These are phyloP conservation scores for Vigna reflexopilosa DNA, from an alignment of 306 rosid genomes.

Conservation along the genomic window DNA sequence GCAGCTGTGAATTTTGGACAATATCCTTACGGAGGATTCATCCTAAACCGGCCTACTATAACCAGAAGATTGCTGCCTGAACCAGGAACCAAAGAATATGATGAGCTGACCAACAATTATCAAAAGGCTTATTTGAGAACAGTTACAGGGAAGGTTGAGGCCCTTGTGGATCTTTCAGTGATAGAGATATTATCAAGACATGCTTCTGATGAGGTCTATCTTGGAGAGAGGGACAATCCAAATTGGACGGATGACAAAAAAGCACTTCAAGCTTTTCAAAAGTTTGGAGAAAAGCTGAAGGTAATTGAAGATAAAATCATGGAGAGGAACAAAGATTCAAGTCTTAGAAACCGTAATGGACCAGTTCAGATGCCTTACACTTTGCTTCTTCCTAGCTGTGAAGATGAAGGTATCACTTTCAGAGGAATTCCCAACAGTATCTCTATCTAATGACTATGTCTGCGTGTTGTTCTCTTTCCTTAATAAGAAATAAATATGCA, in stretches of 20 bases:
- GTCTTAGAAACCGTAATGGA: conserved; percentile 53
- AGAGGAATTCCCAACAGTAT: conserved; percentile 81
- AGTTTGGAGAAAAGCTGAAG: conserved; percentile 26
- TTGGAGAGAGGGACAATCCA: conserved; percentile 49
- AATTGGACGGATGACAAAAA: conserved; percentile 39
- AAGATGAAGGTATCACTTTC: conserved; percentile 42
- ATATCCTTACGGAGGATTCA: conserved; percentile 71
- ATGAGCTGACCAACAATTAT: conserved; percentile 31
- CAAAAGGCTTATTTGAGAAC: too few species aligned
- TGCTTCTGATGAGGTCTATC: background rate
- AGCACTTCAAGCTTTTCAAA: conserved; percentile 35
- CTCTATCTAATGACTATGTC: conserved; percentile 41
- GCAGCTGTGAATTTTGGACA: conserved; percentile 71
- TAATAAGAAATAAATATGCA: too few species aligned
- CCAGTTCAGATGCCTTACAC: conserved; percentile 66
- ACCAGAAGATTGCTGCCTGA: conserved; percentile 62
- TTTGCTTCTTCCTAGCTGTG: conserved; percentile 63
- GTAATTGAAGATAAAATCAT: conserved; percentile 19
- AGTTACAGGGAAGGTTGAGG: too few species aligned
- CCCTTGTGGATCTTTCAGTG: too few species aligned
- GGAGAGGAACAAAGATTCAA: conserved; percentile 6
- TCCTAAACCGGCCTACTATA: conserved; percentile 65
- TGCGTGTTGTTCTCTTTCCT: too few species aligned
- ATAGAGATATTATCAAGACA: too few species aligned
- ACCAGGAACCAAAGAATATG: conserved; percentile 53